Base-by-base conservation (phyloP, 371 early-diverging fungal species). In the Capillidium rhysosporum region DNA sequence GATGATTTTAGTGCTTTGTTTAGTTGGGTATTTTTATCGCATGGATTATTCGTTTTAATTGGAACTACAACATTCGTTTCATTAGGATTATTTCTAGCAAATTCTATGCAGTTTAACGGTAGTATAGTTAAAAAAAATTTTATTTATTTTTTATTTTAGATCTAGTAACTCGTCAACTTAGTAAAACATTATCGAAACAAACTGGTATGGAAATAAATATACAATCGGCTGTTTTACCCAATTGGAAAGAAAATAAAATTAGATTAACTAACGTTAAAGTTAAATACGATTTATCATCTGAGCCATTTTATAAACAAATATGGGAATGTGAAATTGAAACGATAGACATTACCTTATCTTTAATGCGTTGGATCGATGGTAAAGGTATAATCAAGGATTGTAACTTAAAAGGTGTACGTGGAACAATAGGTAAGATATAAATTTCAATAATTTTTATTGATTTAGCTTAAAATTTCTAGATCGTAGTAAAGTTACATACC, bases 1-100 rank as follows among this genome's bases (percentile, higher is more conserved):
- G 92, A 96, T 60, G 94, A 96, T 59, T 64, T 88, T 39, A 73
- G 89, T 28, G 96, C 94, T 0, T 53, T 93, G 59, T 76, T 84
- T 46, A 82, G 86, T 1, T 95, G 93, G 93, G 64, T 89, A 0
- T 79, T 92, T 61, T 67, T 93, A 26, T 86, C 89, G 8, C 79
- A 92, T 46, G 74, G 82, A 1, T 65, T 90, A 9, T 85, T 90
- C 72, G 60, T 93, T 16, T 59, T 93, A 20, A 75, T 79, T 7
- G 92, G 89, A 1, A 93, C 94, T 1, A 96, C 94, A 0, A 87
- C 91, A 14, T 89, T 86, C 57, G 75, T 89, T 28, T 86, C 86
- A 51, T 64, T 92, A 4, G 62, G 87, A 0, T 62, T 96, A 9
- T 78, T 79, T 63, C 61, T 82, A 3, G 83, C 86, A 20, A 92